Percentiles rank a stretch among this genome's conserved stretches.
Evolutionary conservation across 2,329 filamentous ascomycete genomes (phyloP).

Genomic region (Talaromyces islandicus): DNA sequence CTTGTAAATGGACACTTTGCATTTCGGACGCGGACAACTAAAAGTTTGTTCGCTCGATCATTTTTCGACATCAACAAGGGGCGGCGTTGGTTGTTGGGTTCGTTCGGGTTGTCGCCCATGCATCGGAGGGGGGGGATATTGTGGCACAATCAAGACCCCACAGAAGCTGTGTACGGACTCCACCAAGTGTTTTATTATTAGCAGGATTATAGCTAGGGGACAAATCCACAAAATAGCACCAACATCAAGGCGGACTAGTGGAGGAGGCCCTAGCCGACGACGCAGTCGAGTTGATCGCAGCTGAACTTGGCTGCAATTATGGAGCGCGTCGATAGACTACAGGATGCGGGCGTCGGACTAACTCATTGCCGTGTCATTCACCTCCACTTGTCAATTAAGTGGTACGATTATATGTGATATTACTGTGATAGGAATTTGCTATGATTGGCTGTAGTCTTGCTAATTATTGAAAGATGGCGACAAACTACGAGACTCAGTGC

Average conservation of each 20-base stretch:
- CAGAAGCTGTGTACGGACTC: background rate
- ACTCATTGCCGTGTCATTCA: background rate
- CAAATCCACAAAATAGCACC: background rate
- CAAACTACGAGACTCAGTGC: background rate
- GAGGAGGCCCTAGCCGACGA: background rate
- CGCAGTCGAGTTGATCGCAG: background rate
- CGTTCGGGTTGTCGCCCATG: background rate
- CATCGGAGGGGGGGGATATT: background rate
- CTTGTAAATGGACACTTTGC: background rate
- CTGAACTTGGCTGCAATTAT: background rate
- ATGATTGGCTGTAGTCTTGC: too few species aligned
- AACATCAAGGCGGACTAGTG: background rate
- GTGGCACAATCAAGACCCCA: background rate
- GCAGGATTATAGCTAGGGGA: background rate
- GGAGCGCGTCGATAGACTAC: background rate
- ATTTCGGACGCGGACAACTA: background rate
- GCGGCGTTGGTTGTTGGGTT: background rate
- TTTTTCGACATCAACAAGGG: background rate
- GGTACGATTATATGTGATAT: background rate
- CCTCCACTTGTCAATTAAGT: background rate
- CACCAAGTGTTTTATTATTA: background rate
- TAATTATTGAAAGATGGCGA: background rate
- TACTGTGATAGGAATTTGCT: background rate
- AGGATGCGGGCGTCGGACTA: background rate
- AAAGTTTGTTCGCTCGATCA: background rate